Evolutionary conservation across 1,139 yeast species (phyloP).

Genomic region (Geotrichum klebahnii): DNA sequence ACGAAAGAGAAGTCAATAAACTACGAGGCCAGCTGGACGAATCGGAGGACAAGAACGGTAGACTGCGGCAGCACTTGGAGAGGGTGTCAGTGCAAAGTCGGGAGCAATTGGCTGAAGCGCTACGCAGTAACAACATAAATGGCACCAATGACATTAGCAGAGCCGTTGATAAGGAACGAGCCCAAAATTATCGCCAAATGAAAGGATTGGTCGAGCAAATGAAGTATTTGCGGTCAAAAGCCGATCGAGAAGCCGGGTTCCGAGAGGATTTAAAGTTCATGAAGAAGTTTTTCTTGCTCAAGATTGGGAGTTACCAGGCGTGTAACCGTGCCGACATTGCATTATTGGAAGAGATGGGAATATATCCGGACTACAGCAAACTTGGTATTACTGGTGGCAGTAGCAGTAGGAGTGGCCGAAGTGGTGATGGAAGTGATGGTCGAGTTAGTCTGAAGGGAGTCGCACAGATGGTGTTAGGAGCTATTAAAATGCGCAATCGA

Average conservation of each 20-base stretch:
- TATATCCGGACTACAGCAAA: conserved; percentile 46
- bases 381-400: neutral
- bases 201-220: conserved; percentile 27
- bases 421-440: conserved; percentile 22
- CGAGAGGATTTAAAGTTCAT: conserved; percentile 52
- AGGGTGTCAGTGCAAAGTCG: neutral
- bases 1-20: conserved; percentile 1
- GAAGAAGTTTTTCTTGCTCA: conserved; percentile 48
- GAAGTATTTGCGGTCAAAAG: conserved; percentile 26
- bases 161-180: conserved; percentile 5
- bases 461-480: conserved; percentile 55
- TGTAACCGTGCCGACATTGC: conserved; percentile 44
- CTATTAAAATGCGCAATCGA: conserved; percentile 49
- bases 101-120: neutral
- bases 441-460: conserved; percentile 41
- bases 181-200: conserved; percentile 16
- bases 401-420: neutral
- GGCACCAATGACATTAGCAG: neutral
- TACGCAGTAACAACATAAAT: neutral
- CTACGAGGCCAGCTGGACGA: neutral
- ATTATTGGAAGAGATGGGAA: conserved; percentile 47
- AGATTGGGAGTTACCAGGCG: conserved; percentile 47
- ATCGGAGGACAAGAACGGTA: conserved; percentile 3
- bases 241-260: conserved; percentile 35
- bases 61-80: conserved; percentile 2